These are phyloP conservation scores for Angomonas deanei DNA, from an alignment of 208 protist species.

Conservation along the genomic window DNA sequence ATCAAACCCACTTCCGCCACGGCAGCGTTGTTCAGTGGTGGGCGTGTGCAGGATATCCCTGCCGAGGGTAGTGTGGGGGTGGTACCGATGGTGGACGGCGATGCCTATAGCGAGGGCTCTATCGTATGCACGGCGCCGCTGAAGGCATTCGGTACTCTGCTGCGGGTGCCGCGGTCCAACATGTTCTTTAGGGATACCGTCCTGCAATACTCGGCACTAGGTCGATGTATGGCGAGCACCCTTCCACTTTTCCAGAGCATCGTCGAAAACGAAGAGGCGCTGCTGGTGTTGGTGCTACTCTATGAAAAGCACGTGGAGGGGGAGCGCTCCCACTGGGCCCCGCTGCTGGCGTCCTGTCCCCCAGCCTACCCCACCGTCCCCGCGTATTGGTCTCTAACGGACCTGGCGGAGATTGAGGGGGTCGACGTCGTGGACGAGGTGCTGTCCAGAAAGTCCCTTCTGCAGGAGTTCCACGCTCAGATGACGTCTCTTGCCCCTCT, in stretches of 20 bases:
- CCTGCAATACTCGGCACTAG: constrained; percentile 42
- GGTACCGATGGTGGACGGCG: not conserved
- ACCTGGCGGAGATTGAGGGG: constrained; percentile 70
- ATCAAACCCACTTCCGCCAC: constrained; percentile 39
- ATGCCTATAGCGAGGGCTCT: constrained; percentile 58
- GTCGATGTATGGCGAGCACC: constrained; percentile 31
- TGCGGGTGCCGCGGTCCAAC: constrained; percentile 57
- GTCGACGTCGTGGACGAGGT: constrained; percentile 81
- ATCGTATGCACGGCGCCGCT: constrained; percentile 51
- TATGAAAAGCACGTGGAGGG: constrained; percentile 70
- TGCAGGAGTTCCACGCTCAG: constrained; percentile 42
- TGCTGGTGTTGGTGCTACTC: constrained; percentile 72
- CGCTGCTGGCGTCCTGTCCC: constrained; percentile 53
- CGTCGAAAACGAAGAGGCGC: constrained; percentile 57
- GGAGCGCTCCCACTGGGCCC: constrained; percentile 52
- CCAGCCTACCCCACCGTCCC: constrained; percentile 65
- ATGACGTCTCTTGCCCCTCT: constrained; percentile 30
- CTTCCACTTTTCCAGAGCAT: constrained; percentile 31
- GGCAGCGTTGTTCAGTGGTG: too few species aligned
- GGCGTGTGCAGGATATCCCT: too few species aligned
- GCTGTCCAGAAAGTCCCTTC: constrained; percentile 40
- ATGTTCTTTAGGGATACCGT: constrained; percentile 72
- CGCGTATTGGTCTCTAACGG: constrained; percentile 49
- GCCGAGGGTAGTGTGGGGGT: not conserved
- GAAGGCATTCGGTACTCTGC: constrained; percentile 41